Evolutionary conservation across 768 basidiomycete genomes (phyloP), one percentile per base, ranked within the genome.

Genomic region (Lentinula boryana): DNA sequence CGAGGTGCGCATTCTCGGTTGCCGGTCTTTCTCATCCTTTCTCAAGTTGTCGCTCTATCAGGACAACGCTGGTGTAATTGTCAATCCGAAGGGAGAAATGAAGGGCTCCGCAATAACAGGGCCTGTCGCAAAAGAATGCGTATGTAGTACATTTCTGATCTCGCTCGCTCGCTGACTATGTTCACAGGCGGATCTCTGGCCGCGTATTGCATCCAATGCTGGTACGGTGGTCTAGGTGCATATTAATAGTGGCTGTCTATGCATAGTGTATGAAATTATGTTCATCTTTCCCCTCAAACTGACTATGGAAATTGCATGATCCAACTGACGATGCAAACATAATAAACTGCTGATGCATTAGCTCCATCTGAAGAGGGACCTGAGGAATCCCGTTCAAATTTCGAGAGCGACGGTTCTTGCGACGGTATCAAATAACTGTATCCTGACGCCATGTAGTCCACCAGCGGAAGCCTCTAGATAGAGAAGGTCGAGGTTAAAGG

Each of bases 21-120:
- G 31, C 12, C 33, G 21, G 15, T 48, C 5, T 51, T 53, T 52
- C 43, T 23, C 44, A 16, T 32, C 2, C 46, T 13, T 7, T 15
- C 7, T 27, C 41, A 58, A 12, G 58, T 58, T 49, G 58, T 33
- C 41, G 16, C 32, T 18, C 9, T 33, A 51, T 21, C 27, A 89
- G 89, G 94, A 96, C 77, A 95, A 95, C 72, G 95, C 94, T 46
- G 94, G 95, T 75, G 95, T 96, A 59, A 96, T 96, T 64, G 94
- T 98, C 69, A 98, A 97, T 81, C 89, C 92, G 71, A 98, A 98
- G 84, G 96, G 96, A 69, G 97, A 99, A 81, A 99, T 99, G 97
- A 99, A 99, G 83, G 96, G 96, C 54, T 95, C 93, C 56, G 92
- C 93, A 63, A 96, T 97, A 72, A 92, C 94, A 38, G 94, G 94